Base-by-base conservation (phyloP, 1,139 yeast genomes). In the Yamadazyma kanchanaburiensis region DNA sequence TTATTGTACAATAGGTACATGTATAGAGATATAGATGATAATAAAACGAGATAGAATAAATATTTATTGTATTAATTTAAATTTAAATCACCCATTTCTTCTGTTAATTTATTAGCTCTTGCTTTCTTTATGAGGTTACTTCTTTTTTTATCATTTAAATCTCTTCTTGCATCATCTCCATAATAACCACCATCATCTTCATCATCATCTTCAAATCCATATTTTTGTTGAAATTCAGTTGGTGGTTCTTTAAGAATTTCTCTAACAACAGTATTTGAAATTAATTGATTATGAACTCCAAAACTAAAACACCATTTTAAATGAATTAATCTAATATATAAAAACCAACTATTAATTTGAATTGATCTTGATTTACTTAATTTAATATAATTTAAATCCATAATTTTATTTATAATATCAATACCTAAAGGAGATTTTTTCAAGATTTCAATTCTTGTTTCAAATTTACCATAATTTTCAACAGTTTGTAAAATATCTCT, bases 281-380 rank as follows among this genome's bases (percentile, higher is more conserved):
- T 77, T 35, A 76, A 64, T 46, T 82, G 87, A 37, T 65, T 66
- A 43, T 78, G 83, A 12, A 81, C 67, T 2, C 86, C 86, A 23
- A 75, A 71, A 24, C 84, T 80, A 47, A 77, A 80, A n/a, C 80
- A 68, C 83, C 87, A 83, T 46, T 76, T 75, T 48, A 82, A 64
- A 40, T 74, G 78, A 34, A 78, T 70, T 32, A 81, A 60, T 35
- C 88, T 64, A 30, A 78, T 53, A 43, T 79, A 74, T 34, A 80
- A 70, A 40, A 62, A 72, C 94, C 94, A 83, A 17, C 81, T 67
- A 39, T 70, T 74, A 22, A 82, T 72, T n/a, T 77, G 68, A 31
- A 82, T 56, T 4, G 80, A 62, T 48, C 70, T 75, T 21, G 76
- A 61, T 43, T 75, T 73, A 14, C 77, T 70, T 31, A 80, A 53